These are phyloP conservation scores for Graphilbum ipis-grandicollis DNA, from an alignment of 2,329 filamentous ascomycete genomes.

Conservation along the genomic window DNA sequence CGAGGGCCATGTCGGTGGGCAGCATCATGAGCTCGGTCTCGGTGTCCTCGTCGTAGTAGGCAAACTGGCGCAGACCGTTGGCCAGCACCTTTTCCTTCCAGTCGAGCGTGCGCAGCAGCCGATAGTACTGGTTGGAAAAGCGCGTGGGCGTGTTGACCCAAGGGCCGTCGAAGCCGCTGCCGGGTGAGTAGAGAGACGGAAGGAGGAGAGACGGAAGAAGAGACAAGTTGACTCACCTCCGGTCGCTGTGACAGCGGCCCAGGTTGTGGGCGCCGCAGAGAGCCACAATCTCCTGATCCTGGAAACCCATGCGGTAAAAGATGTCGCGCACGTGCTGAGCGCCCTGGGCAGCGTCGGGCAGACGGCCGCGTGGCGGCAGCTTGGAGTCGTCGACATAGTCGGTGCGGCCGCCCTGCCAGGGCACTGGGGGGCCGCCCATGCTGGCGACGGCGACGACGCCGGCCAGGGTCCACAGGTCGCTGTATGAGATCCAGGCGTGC, in stretches of 20 bases:
- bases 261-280: conserved; percentile 70
- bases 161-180: conserved; percentile 21
- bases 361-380: conserved; percentile 36
- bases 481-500: conserved; percentile 47
- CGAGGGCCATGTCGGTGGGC: conserved; percentile 43
- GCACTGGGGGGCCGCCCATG: conserved; percentile 40
- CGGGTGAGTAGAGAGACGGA: neutral
- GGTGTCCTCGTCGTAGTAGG: conserved; percentile 38
- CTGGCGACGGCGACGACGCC: conserved; percentile 39
- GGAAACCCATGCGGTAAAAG: conserved; percentile 93
- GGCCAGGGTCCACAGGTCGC: conserved; percentile 48
- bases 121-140: conserved; percentile 20
- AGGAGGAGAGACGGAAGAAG: too few species aligned
- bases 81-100: conserved; percentile 28
- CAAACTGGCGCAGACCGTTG: conserved; percentile 38
- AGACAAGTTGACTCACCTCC: neutral
- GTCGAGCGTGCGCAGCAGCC: conserved; percentile 15
- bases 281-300: conserved; percentile 89
- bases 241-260: conserved; percentile 38
- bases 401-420: conserved; percentile 40
- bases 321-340: conserved; percentile 71
- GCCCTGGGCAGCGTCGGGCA: conserved; percentile 65
- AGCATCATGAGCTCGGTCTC: conserved; percentile 48
- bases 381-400: conserved; percentile 44
- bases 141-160: conserved; percentile 20